These are phyloP conservation scores for Penicillium rolfsii DNA, from an alignment of 2,329 filamentous ascomycete species.

Conservation along the genomic window DNA sequence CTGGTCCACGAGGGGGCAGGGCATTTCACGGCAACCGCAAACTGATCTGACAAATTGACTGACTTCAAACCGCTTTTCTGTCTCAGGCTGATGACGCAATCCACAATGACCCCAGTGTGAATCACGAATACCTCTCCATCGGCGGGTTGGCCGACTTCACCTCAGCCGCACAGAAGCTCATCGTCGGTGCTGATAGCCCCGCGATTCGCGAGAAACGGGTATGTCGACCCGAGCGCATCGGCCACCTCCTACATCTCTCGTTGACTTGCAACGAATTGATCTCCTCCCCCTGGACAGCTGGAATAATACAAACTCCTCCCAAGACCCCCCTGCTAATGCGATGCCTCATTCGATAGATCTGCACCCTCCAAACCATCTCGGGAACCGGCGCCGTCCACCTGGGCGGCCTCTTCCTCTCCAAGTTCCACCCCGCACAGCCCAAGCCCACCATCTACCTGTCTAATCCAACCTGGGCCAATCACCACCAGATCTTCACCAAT, in stretches of 20 bases:
- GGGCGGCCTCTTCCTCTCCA: constrained; percentile 88
- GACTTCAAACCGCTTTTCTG: background rate
- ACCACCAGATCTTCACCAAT: constrained; percentile 97
- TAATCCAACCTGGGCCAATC: constrained; percentile 96
- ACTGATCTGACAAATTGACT: background rate
- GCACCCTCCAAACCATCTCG: constrained; percentile 91
- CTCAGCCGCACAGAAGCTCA: constrained; percentile 84
- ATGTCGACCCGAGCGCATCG: constrained; percentile 28
- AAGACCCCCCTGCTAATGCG: constrained; percentile 1
- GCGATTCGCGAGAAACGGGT: constrained; percentile 83
- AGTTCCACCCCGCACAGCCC: constrained; percentile 70
- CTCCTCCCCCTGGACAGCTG: background rate
- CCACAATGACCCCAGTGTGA: constrained; percentile 82
- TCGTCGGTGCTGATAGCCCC: constrained; percentile 77
- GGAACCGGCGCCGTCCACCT: constrained; percentile 94
- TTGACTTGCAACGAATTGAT: no score
- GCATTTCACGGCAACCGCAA: background rate
- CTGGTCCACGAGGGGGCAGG: background rate
- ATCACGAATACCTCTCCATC: constrained; percentile 98
- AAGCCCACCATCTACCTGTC: constrained; percentile 83
- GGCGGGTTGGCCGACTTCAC: constrained; percentile 85
- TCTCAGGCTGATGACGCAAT: constrained; percentile 85
- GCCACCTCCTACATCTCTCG: background rate
- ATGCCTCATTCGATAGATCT: constrained; percentile 50
- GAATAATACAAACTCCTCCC: background rate